Evolutionary conservation across 139 green algal genomes (phyloP).

Genomic region (Volvox africanus): DNA sequence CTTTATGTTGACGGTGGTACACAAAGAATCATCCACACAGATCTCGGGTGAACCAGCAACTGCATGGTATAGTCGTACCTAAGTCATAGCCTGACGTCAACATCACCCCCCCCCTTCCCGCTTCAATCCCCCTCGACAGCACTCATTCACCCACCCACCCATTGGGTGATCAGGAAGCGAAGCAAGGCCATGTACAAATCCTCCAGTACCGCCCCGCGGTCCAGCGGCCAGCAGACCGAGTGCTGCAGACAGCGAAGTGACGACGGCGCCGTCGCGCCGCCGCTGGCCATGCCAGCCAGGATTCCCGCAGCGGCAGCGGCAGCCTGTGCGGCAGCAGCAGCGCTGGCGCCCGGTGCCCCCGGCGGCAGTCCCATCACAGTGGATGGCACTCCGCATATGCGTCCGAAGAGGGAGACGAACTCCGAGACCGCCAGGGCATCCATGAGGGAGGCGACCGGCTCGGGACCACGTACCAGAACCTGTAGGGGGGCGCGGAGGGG

Average conservation of each 20-base stretch:
- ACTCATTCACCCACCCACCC: constrained; percentile 55
- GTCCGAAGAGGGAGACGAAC: constrained; percentile 47
- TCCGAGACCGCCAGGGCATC: constrained; percentile 55
- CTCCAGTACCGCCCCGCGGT: constrained; percentile 49
- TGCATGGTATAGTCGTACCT: neutral
- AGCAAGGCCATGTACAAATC: constrained; percentile 43
- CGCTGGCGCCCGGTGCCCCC: neutral
- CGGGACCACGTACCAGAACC: neutral
- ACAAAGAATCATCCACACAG: no score
- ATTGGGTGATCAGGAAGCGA: constrained; percentile 63
- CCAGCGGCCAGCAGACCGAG: constrained; percentile 51
- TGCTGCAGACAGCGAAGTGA: constrained; percentile 36
- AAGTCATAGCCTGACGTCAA: no score
- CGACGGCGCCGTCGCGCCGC: constrained; percentile 22
- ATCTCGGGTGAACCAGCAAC: neutral
- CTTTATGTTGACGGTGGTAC: no score
- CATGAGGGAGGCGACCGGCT: constrained; percentile 52
- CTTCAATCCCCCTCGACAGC: no score
- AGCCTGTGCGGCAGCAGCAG: neutral
- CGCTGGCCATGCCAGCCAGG: neutral
- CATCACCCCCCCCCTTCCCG: no score
- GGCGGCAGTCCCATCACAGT: constrained; percentile 22
- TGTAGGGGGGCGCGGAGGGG: neutral
- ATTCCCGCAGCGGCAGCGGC: neutral
- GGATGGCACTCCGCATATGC: neutral